Conservation (phyloP, 192 early-diverging fungal species). For the Endogone sp. region DNA sequence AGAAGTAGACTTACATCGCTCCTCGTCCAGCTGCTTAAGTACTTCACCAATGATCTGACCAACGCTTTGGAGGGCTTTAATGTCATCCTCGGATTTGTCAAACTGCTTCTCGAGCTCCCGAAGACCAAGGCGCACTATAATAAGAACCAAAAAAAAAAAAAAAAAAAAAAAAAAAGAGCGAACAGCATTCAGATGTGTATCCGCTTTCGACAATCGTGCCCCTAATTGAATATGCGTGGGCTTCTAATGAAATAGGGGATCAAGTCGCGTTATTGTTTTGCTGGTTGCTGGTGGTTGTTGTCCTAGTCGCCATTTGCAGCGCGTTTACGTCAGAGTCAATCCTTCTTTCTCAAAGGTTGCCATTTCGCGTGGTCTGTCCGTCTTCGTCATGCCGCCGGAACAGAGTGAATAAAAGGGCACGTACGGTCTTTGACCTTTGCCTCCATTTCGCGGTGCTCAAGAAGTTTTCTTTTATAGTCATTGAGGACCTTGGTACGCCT, state of each 20-base stretch:
- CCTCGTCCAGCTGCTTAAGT: slow-evolving; percentile 94
- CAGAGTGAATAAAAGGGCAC: too few species aligned
- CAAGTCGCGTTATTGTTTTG: too few species aligned
- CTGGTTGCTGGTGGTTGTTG: too few species aligned
- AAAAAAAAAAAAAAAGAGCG: neutral
- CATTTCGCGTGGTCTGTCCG: too few species aligned
- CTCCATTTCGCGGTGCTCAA: slow-evolving; percentile 94
- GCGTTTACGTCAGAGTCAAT: too few species aligned
- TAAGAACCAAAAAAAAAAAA: too few species aligned
- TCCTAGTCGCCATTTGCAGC: too few species aligned
- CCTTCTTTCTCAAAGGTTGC: too few species aligned
- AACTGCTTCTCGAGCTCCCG: slow-evolving; percentile 86
- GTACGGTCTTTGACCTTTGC: slow-evolving; percentile 92
- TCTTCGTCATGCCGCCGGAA: too few species aligned
- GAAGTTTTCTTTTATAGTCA: slow-evolving; percentile 81
- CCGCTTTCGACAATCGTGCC: slow-evolving; percentile 4
- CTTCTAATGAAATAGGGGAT: neutral
- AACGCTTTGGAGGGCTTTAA: slow-evolving; percentile 98
- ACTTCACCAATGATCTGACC: slow-evolving; percentile 99
- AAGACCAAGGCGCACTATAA: slow-evolving; percentile 78
- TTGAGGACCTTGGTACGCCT: slow-evolving; percentile 67
- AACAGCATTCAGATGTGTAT: neutral
- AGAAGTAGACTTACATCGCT: slow-evolving; percentile 69
- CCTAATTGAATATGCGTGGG: neutral
- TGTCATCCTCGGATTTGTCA: slow-evolving; percentile 95